Percentiles rank a stretch among this genome's conserved stretches.
phyloP scores from a whole-genome alignment of 768 basidiomycete genomes.

The Mycena alexandri region DNA sequence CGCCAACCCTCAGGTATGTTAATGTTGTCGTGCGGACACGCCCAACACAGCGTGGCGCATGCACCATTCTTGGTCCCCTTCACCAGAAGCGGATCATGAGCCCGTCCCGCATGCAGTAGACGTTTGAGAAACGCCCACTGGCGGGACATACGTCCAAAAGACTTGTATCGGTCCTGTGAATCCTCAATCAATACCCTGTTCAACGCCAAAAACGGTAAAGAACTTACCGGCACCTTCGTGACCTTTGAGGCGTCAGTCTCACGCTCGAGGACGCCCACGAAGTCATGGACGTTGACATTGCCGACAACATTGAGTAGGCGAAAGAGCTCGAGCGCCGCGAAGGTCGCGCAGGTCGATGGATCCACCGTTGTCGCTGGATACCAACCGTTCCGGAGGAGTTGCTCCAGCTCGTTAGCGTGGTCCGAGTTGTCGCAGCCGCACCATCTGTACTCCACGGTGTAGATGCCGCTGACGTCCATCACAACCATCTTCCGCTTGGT shows the following conservation, averaged over 20 bases:
- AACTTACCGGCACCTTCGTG: neutral
- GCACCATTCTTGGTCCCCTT: too few species aligned
- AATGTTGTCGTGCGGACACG: too few species aligned
- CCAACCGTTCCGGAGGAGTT: neutral
- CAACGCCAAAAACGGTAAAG: too few species aligned
- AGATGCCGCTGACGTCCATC: neutral
- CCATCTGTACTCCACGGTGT: neutral
- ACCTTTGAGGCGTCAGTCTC: neutral
- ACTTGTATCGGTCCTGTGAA: too few species aligned
- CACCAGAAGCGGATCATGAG: too few species aligned
- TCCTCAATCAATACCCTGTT: too few species aligned
- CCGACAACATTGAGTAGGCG: slow-evolving; percentile 25
- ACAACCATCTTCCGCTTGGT: neutral
- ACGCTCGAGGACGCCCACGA: slow-evolving; percentile 10
- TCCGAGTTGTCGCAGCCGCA: neutral
- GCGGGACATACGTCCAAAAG: too few species aligned
- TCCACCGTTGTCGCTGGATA: neutral
- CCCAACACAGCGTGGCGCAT: too few species aligned
- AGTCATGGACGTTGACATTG: slow-evolving; percentile 32
- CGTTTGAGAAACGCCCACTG: too few species aligned
- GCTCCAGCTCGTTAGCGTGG: neutral
- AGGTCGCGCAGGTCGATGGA: neutral
- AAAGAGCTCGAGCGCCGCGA: slow-evolving; percentile 21
- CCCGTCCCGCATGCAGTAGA: too few species aligned
- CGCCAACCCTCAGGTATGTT: too few species aligned